A percentile compares a stretch with the other conserved stretches of the same genome.
These are phyloP conservation scores for Vanrija sp. DNA, from an alignment of 1,284 basidiomycete species.

Conservation along the genomic window DNA sequence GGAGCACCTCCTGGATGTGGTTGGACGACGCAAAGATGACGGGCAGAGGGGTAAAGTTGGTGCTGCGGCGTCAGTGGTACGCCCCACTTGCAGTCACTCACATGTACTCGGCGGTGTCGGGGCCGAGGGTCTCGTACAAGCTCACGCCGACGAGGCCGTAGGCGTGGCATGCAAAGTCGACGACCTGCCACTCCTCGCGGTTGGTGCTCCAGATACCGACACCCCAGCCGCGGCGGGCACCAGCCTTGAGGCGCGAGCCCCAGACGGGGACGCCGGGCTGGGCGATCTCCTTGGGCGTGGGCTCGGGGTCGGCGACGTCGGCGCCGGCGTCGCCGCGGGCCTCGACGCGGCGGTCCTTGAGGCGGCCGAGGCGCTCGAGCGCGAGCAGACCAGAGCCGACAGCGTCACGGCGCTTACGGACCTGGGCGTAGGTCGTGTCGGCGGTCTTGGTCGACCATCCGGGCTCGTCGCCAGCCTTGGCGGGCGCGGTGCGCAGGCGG, in stretches of 20 bases:
- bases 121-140: conserved; percentile 86
- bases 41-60: conserved; percentile 75
- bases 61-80: conserved; percentile 51
- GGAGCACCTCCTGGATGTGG: conserved; percentile 71
- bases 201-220: conserved; percentile 50
- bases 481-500: conserved; percentile 19
- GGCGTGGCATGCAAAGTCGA: conserved; percentile 71
- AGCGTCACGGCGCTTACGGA: conserved; percentile 28
- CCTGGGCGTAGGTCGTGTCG: conserved; percentile 26
- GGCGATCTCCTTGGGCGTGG: conserved; percentile 26
- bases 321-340: not conserved
- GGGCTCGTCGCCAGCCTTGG: too few species aligned
- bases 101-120: conserved; percentile 52
- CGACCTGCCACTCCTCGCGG: conserved; percentile 79
- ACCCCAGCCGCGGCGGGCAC: conserved; percentile 44
- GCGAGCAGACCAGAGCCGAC: conserved; percentile 38
- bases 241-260: conserved; percentile 25
- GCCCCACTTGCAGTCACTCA: conserved; percentile 10
- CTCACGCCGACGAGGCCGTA: conserved; percentile 79
- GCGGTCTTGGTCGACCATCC: too few species aligned
- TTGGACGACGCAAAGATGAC: conserved; percentile 68
- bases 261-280: conserved; percentile 25
- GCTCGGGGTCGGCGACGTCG: conserved; percentile 2
- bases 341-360: conserved; percentile 13
- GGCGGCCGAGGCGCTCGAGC: conserved; percentile 33